Percentiles rank a stretch among this genome's conserved stretches.
These are phyloP conservation scores for Gymnopus androsaceus DNA, from an alignment of 1,284 basidiomycete species.

Conservation along the genomic window DNA sequence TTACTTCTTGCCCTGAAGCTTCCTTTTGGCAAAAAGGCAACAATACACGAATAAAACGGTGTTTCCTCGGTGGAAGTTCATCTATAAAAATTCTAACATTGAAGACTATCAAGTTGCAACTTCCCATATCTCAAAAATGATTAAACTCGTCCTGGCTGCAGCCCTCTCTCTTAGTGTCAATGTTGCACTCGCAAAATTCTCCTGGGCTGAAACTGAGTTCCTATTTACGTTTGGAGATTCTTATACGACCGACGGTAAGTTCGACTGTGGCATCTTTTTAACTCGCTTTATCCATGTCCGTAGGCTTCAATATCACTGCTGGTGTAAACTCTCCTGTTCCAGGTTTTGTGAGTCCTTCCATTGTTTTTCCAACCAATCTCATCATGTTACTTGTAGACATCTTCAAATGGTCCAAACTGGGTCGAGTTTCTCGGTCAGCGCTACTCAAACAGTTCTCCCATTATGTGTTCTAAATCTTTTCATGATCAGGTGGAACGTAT, in stretches of 20 bases:
- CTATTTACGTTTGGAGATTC: conserved; percentile 63
- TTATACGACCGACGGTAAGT: conserved; percentile 39
- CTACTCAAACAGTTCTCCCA: conserved; percentile 2
- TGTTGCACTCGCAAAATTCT: conserved; percentile 27
- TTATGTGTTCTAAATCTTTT: conserved; percentile 23
- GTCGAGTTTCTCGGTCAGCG: conserved; percentile 54
- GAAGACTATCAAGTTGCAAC: background rate
- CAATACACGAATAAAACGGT: background rate
- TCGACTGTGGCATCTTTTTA: background rate
- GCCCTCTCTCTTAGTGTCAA: background rate
- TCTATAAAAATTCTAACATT: background rate
- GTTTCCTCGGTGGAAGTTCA: background rate
- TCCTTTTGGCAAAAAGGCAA: background rate
- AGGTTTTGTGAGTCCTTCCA: conserved; percentile 44
- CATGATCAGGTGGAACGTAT: conserved; percentile 40
- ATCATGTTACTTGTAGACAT: conserved; percentile 39
- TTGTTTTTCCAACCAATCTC: background rate
- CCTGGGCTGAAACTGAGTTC: conserved; percentile 47
- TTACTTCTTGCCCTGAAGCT: background rate
- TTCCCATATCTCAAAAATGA: background rate
- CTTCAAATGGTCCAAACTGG: conserved; percentile 68
- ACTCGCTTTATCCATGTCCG: background rate
- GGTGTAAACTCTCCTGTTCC: conserved; percentile 57
- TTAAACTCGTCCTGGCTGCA: background rate
- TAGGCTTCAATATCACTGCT: conserved; percentile 60